Conservation (phyloP, 805 yeast species). For the Debaryomyces hansenii region DNA sequence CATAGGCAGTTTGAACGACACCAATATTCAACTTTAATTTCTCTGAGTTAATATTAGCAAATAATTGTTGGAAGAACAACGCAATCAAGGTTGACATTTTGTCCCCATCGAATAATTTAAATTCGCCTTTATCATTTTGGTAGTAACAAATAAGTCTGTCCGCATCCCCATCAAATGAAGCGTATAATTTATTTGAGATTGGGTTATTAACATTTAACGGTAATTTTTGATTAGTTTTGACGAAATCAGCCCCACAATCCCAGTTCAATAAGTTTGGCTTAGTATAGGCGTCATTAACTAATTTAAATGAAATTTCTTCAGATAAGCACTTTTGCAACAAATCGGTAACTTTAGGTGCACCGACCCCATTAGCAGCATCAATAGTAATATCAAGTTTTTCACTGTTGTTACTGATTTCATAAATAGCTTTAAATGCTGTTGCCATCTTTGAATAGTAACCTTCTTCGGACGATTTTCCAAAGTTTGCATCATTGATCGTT, state of each 20-base stretch:
- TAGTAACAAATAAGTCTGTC: conserved; percentile 88
- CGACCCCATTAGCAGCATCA: conserved; percentile 97
- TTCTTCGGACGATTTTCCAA: conserved; percentile 61
- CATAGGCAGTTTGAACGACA: conserved; percentile 96
- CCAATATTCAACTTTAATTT: conserved; percentile 56
- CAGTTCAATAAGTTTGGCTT: conserved; percentile 64
- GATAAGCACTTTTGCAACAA: conserved; percentile 45
- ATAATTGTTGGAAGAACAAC: conserved; percentile 53
- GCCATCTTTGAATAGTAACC: conserved; percentile 73
- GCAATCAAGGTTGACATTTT: conserved; percentile 87
- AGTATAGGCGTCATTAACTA: conserved; percentile 55
- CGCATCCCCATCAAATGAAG: conserved; percentile 97
- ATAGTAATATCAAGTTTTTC: conserved; percentile 53
- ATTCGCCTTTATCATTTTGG: conserved; percentile 35
- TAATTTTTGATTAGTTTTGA: conserved; percentile 79
- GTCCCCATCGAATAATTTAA: conserved; percentile 84
- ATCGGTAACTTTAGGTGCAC: conserved; percentile 68
- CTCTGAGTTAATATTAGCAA: conserved; percentile 46
- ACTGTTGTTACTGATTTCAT: conserved; percentile 19
- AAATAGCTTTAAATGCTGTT: conserved; percentile 49
- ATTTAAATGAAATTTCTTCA: conserved; percentile 38
- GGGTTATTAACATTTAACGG: conserved; percentile 60
- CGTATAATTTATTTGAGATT: conserved; percentile 51
- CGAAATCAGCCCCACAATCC: conserved; percentile 93
- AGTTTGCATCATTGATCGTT: conserved; percentile 61